Evolutionary conservation across 1,139 yeast genomes (phyloP), one percentile per base, ranked within the genome.

Genomic region (Petasospora fabianii): DNA sequence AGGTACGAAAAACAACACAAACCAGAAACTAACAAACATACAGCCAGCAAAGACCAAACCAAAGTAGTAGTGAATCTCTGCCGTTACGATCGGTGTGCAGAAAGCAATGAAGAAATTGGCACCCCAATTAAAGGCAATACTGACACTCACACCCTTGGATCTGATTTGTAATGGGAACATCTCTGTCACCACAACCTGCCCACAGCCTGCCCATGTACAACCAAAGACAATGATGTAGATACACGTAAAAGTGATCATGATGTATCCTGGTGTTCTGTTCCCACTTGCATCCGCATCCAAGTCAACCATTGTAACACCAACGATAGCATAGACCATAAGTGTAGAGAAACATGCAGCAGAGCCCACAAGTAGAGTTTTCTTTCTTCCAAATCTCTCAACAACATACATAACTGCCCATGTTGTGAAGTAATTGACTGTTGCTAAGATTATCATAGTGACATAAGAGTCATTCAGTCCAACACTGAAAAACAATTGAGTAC

Each of bases 181-280:
- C 65, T 84, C 95, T 27, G 90, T 77, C 38, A 78, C 74, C 55
- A 83, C 77, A 47, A 81, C 80, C 66, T 70, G 84, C 38, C 80
- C 82, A 57, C 81, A 77, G 52, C 94, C 92, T 44, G 90, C 95
- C 95, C 95, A 84, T 18, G 92, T 77, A 38, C 80, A 69, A 34
- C 94, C 94, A 61, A 84, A 85, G 67, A 76, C 79, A 73, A 81
- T 79, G 50, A 85, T 82, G 71, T 73, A 85, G 58, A 84, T 66
- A 66, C 90, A 81, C 30, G 90, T 77, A 53, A 84, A 72, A 61
- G 80, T 78, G 62, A 85, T 84, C 92, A 77, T 75, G 46, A 81
- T 84, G 59, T 79, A 67, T 60, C 92, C 92, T 36, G 83, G 66
- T 32, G 68, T 47, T 10, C 55, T 47, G 16, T 40, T 79, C 46